Base-by-base conservation (phyloP, 257 asterid species). In the Scutellaria barbata region DNA sequence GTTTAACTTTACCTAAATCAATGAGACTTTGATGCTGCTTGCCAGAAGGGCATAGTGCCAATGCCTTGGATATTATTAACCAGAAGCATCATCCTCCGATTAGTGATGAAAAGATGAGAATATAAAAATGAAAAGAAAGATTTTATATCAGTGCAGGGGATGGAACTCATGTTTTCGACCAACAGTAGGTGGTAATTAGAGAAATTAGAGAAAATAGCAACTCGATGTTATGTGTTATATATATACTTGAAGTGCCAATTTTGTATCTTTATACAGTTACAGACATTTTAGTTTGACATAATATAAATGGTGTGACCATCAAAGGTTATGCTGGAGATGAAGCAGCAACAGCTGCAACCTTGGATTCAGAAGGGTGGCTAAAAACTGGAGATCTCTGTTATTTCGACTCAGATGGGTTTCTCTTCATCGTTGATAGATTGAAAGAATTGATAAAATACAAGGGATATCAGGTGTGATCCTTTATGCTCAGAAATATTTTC, bases 361-460 rank as follows among this genome's bases (percentile, higher is more conserved):
- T 95, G 77, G 88, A 89, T 68, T 74, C 96, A 10, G 90, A 94
- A 70, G 99, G 99, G 64, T 94, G 99, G 99, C 80, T 94, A 63
- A 91, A 81, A 83, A 94, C 99, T 1, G 98, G 99, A 0, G 99
- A 94, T 75, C 93, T 94, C 42, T 89, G 99, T 77, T 94, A 89
- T 72, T 89, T 94, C 56, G 98, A 91, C 77, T 77, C 78, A 0
- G 90, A 89, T 12, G 99, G 98, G 68, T 86, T 85, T 79, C 89
- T 94, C 59, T 94, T 54, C 71, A 79, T 94, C 54, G 98, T 94
- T 58, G 99, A 91, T 68, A 76, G 99, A 80, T 76, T 94, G 77
- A 94, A 94, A 75, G 99, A 94, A 76, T 76, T 94, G 79, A 94
- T 94, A 30, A 94, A 94, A 71, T 91, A 89, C 85, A 94, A 94